These are phyloP conservation scores for Geranomyces michiganensis DNA, from an alignment of 192 early-diverging fungal species.

Conservation along the genomic window DNA sequence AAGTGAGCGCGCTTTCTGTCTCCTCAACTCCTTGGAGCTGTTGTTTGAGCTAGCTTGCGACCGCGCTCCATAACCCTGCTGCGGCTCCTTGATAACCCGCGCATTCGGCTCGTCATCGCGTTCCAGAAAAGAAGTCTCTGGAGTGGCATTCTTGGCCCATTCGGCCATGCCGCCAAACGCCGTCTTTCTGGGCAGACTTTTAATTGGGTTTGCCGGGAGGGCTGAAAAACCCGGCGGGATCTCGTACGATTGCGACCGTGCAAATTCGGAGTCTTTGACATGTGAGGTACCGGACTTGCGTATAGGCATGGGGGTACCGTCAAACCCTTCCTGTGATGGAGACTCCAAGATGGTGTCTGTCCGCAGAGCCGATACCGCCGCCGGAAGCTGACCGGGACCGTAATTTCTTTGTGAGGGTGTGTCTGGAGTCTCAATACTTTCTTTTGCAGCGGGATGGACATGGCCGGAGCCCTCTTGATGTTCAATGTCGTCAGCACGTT, in stretches of 20 bases:
- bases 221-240: neutral
- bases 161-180: neutral
- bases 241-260: neutral
- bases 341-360: neutral
- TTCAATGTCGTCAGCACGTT: slow-evolving; percentile 13
- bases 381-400: neutral
- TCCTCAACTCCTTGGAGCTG: neutral
- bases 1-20: neutral
- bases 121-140: slow-evolving; percentile 3
- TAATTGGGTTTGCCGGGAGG: neutral
- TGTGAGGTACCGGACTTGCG: neutral
- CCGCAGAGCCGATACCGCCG: neutral
- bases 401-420: neutral
- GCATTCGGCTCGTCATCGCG: neutral
- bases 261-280: neutral
- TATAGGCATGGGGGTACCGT: neutral
- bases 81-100: too few relatives aligned
- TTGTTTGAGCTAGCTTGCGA: neutral
- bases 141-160: neutral
- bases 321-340: neutral
- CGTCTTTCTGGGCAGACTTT: slow-evolving; percentile 1
- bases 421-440: neutral
- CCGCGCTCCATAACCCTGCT: neutral
- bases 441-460: neutral
- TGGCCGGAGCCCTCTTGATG: neutral